Conservation (phyloP, 2,329 filamentous ascomycete genomes). For the Epichloe amarillans region DNA sequence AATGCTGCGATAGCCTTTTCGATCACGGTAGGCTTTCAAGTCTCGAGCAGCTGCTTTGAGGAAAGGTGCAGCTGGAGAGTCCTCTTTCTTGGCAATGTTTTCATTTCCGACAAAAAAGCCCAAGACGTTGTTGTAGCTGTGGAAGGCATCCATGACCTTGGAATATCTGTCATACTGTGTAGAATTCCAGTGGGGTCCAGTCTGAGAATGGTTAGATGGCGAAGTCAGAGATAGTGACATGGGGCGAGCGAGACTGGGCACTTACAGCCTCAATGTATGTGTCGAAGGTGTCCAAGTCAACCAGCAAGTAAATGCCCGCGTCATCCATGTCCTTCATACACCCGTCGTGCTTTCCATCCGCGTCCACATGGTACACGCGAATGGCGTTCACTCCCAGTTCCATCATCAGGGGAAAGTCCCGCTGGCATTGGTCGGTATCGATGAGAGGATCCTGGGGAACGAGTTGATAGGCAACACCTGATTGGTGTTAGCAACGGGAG, state of each 20-base stretch:
- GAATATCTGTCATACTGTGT: slow-evolving; percentile 56
- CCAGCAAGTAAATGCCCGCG: slow-evolving; percentile 69
- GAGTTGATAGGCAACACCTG: slow-evolving; percentile 62
- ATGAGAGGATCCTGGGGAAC: slow-evolving; percentile 58
- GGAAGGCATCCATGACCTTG: slow-evolving; percentile 64
- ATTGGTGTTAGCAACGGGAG: not conserved
- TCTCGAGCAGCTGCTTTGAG: slow-evolving; percentile 73
- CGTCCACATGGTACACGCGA: slow-evolving; percentile 78
- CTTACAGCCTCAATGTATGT: slow-evolving; percentile 53
- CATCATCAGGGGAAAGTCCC: slow-evolving; percentile 64
- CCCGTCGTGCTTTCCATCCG: slow-evolving; percentile 53
- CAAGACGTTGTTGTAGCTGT: slow-evolving; percentile 64
- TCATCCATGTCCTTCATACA: slow-evolving; percentile 75
- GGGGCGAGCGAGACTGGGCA: slow-evolving; percentile 1
- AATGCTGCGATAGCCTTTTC: slow-evolving; percentile 65
- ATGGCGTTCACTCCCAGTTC: slow-evolving; percentile 71
- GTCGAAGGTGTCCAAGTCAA: slow-evolving; percentile 67
- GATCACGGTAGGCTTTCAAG: slow-evolving; percentile 67
- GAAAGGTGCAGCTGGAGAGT: slow-evolving; percentile 58
- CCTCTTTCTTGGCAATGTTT: slow-evolving; percentile 51
- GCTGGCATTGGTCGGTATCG: slow-evolving; percentile 60
- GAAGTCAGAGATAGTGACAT: not conserved
- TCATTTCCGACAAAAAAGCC: slow-evolving; percentile 87
- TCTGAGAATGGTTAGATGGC: slow-evolving; percentile 22
- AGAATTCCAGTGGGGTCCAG: slow-evolving; percentile 55